Base-by-base conservation (phyloP, 495 filamentous ascomycete genomes). In the Xanthoparmelia taractica region DNA sequence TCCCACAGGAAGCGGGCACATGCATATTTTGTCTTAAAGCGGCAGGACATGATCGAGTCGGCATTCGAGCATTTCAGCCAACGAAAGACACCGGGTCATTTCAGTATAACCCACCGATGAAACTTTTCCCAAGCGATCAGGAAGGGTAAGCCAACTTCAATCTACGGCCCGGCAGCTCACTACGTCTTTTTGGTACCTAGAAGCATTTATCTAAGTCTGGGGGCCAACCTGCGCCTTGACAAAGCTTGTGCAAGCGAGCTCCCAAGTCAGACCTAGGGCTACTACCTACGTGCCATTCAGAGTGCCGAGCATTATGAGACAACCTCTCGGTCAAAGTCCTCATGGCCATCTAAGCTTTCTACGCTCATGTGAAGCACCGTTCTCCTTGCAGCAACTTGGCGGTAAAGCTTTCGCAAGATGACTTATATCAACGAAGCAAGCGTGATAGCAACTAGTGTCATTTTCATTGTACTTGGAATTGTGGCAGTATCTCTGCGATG, bases 361-460 rank as follows among this genome's bases (percentile, higher is more conserved):
- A 54, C 8, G 20, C 50, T 27, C 50, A 12, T 4, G 50, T 10
- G 20, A 27, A 20, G 20, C n/a, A 36, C 25, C 50, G 50, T 33
- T 18, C 25, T 8, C 12, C 31, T 33, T 54, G 50, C 50, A 54
- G 31, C n/a, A 54, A 54, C 4, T 27, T 54, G 25, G 15, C 50
- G 50, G 25, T 27, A 54, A 33, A 54, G 20, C 20, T 25, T 54
- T 25, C 10, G 20, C 50, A 54, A 54, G n/a, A 54, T 54, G 50
- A 54, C 50, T 33, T 54, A 54, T 54, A 18, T 54, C 23, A 54
- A 54, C 50, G 50, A 54, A 25, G 50, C 50, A 54, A 54, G 50
- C 50, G 50, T 54, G 50, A 34, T 62, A 29, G 59, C 45, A 2
- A 47, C 45, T 6, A 47, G 43, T 11, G 33, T 55, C 7, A 13